Conservation (phyloP, 2,329 filamentous ascomycete species). For the Scedosporium minutisporum region DNA sequence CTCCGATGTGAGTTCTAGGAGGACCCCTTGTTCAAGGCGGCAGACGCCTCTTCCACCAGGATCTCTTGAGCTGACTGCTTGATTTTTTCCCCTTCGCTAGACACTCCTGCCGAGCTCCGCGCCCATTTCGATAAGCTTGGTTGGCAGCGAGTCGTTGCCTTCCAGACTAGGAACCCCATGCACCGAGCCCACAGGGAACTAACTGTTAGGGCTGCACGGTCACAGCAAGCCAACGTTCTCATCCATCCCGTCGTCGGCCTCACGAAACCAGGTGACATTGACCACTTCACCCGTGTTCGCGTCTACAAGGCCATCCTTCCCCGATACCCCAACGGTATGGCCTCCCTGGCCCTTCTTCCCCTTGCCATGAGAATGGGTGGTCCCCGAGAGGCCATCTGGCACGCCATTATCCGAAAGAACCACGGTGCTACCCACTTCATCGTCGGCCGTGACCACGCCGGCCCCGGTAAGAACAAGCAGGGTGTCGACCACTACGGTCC, state of each 20-base stretch:
- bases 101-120: slow-evolving; percentile 88
- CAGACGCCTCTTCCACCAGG: not conserved
- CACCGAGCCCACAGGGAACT: slow-evolving; percentile 96
- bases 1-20: slow-evolving; percentile 62
- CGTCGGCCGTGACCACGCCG: slow-evolving; percentile 94
- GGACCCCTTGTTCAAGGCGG: not conserved
- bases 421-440: slow-evolving; percentile 99
- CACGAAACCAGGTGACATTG: slow-evolving; percentile 98
- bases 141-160: slow-evolving; percentile 94
- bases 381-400: slow-evolving; percentile 97
- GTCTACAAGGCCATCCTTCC: slow-evolving; percentile 96
- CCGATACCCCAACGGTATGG: slow-evolving; percentile 98
- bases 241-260: slow-evolving; percentile 98
- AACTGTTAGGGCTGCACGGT: slow-evolving; percentile 91
- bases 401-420: slow-evolving; percentile 99
- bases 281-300: slow-evolving; percentile 98
- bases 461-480: slow-evolving; percentile 95
- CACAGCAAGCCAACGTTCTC: slow-evolving; percentile 94
- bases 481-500: slow-evolving; percentile 96
- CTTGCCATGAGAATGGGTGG: slow-evolving; percentile 99
- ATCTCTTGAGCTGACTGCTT: not conserved
- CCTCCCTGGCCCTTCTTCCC: slow-evolving; percentile 85
- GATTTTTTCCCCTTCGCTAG: slow-evolving; percentile 28
- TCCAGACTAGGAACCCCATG: slow-evolving; percentile 99
- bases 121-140: slow-evolving; percentile 98